phyloP scores from a whole-genome alignment of 192 early-diverging fungal species.

The Entomortierella parvispora region DNA sequence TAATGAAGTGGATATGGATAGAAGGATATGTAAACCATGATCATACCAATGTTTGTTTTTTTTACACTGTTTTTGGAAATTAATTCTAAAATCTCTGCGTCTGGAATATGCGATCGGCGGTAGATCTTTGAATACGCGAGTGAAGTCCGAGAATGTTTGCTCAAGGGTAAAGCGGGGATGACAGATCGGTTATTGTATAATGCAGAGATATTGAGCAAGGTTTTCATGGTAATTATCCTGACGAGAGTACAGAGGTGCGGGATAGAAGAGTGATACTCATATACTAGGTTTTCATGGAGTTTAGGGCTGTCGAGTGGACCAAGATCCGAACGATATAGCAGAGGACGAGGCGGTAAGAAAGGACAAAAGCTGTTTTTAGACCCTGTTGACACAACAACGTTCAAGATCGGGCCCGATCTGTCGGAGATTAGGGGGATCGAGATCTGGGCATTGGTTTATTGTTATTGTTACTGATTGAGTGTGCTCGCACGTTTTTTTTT shows the following conservation, averaged over 20 bases:
- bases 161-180: constrained; percentile 40
- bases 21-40: too few species aligned
- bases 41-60: background rate
- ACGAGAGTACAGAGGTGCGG: background rate
- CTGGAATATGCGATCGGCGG: background rate
- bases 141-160: constrained; percentile 46
- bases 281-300: background rate
- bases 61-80: background rate
- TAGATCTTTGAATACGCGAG: constrained; percentile 50
- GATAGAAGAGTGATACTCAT: background rate
- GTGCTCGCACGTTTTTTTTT: background rate
- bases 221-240: constrained; percentile 30
- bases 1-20: too few species aligned
- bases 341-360: constrained; percentile 32
- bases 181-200: constrained; percentile 47
- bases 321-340: constrained; percentile 22
- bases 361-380: background rate
- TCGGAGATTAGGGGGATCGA: background rate
- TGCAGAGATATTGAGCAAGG: constrained; percentile 47
- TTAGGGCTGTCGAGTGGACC: constrained; percentile 40
- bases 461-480: too few species aligned
- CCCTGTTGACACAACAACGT: background rate
- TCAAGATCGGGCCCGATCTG: background rate
- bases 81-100: too few species aligned
- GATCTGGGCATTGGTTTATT: background rate